Conservation (phyloP, 2,329 filamentous ascomycete genomes). For the Alternaria solani region DNA sequence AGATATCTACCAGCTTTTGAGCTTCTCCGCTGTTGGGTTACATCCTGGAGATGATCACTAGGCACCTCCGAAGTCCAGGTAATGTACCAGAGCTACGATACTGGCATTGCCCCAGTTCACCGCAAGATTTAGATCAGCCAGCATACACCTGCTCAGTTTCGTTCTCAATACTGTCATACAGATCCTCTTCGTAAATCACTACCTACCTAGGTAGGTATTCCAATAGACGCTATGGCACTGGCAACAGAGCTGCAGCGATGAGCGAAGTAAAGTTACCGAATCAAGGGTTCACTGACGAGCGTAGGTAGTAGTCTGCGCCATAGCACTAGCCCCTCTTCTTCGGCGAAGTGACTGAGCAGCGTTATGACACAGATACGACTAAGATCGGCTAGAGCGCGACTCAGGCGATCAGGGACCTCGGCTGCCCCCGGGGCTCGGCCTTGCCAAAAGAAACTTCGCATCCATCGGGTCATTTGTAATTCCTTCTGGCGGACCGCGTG, state of each 20-base stretch:
- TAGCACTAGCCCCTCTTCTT: not conserved
- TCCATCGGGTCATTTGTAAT: not conserved
- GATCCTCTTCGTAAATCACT: not conserved
- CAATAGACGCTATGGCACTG: not conserved
- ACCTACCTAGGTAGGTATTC: not conserved
- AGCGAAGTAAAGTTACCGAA: not conserved
- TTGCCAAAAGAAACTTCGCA: not conserved
- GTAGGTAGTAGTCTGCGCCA: not conserved
- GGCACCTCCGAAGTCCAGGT: not conserved
- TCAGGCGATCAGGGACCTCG: not conserved
- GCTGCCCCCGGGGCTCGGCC: not conserved
- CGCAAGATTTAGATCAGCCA: not conserved
- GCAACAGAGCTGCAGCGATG: not conserved
- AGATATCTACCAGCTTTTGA: not conserved
- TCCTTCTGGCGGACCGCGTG: not conserved
- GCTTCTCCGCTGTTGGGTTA: not conserved
- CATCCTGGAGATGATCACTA: not conserved
- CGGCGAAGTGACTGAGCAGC: not conserved
- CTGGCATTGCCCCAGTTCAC: not conserved
- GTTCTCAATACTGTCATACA: not conserved
- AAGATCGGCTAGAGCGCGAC: not conserved
- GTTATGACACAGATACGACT: not conserved
- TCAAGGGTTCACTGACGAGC: not conserved
- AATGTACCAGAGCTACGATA: not conserved
- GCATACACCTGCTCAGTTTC: fast-evolving